Conservation (phyloP, 768 basidiomycete genomes). For the Psilocybe sp. region DNA sequence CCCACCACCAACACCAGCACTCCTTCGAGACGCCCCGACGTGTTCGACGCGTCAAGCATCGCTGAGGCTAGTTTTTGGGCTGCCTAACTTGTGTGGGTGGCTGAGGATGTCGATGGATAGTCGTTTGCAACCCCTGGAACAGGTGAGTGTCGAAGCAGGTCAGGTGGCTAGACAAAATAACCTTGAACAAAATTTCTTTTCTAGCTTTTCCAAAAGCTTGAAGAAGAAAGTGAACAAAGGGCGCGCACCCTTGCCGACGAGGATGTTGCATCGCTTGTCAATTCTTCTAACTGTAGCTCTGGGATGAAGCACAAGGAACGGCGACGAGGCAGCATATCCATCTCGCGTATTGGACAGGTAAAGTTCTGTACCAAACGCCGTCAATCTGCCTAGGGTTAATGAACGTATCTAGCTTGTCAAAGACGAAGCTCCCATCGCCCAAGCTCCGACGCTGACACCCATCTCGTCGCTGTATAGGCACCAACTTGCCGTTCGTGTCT, state of each 20-base stretch:
- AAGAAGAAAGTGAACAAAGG: slow-evolving; percentile 52
- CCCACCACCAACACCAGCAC: no score
- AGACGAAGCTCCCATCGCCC: slow-evolving; percentile 24
- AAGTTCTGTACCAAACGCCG: not conserved
- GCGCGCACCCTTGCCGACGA: slow-evolving; percentile 31
- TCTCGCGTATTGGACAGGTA: slow-evolving; percentile 63
- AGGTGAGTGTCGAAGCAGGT: no score
- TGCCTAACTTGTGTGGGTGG: no score
- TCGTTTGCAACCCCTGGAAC: no score
- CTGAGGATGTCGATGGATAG: no score
- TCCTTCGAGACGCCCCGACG: no score
- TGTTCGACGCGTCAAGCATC: no score
- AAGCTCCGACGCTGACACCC: slow-evolving; percentile 38
- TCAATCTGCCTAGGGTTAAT: slow-evolving; percentile 16
- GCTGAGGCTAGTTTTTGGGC: no score
- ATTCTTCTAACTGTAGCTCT: slow-evolving; percentile 16
- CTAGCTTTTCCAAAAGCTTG: slow-evolving; percentile 60
- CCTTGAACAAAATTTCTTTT: no score
- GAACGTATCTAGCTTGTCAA: slow-evolving; percentile 19
- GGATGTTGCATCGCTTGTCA: slow-evolving; percentile 11
- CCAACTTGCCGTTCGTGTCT: slow-evolving; percentile 36
- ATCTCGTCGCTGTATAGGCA: slow-evolving; percentile 47
- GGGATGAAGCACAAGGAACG: slow-evolving; percentile 31
- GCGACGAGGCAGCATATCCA: slow-evolving; percentile 51
- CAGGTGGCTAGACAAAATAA: no score